phyloP scores from a whole-genome alignment of 1,139 yeast genomes.

The Wickerhamomyces sp. region DNA sequence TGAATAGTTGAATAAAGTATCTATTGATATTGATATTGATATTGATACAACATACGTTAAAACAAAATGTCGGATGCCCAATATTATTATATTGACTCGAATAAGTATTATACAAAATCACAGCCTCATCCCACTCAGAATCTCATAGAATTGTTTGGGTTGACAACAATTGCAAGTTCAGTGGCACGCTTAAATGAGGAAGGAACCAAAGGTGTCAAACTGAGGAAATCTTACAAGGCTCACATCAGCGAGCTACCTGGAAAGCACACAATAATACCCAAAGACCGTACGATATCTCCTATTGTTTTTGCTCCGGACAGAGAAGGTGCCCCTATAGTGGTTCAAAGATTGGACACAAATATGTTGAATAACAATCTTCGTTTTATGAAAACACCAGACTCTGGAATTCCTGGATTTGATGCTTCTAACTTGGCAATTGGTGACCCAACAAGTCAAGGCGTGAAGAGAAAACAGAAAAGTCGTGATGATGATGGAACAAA shows the following conservation, averaged over 20 bases:
- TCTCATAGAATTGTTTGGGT: conserved; percentile 61
- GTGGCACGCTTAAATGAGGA: conserved; percentile 86
- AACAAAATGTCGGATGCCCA: conserved; percentile 16
- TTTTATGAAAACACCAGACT: conserved; percentile 63
- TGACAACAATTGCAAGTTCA: conserved; percentile 65
- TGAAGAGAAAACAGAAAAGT: conserved; percentile 22
- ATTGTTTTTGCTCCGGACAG: conserved; percentile 46
- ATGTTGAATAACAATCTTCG: conserved; percentile 49
- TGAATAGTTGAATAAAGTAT: too few species aligned
- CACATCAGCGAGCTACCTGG: conserved; percentile 88
- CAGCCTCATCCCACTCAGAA: conserved; percentile 73
- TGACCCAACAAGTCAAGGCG: conserved; percentile 32
- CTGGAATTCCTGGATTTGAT: conserved; percentile 80
- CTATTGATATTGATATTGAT: too few species aligned
- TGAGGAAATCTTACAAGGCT: conserved; percentile 89
- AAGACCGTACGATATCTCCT: conserved; percentile 50
- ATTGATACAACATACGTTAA: too few species aligned
- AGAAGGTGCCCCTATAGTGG: conserved; percentile 28
- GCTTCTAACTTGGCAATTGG: conserved; percentile 62
- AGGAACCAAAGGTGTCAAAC: conserved; percentile 86
- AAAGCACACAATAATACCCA: conserved; percentile 58
- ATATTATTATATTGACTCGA: conserved; percentile 41
- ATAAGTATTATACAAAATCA: conserved; percentile 37
- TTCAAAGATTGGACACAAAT: conserved; percentile 46
- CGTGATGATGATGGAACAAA: conserved; percentile 15